Conservation (phyloP, 2,329 filamentous ascomycete species). For the Akanthomyces muscarius region DNA sequence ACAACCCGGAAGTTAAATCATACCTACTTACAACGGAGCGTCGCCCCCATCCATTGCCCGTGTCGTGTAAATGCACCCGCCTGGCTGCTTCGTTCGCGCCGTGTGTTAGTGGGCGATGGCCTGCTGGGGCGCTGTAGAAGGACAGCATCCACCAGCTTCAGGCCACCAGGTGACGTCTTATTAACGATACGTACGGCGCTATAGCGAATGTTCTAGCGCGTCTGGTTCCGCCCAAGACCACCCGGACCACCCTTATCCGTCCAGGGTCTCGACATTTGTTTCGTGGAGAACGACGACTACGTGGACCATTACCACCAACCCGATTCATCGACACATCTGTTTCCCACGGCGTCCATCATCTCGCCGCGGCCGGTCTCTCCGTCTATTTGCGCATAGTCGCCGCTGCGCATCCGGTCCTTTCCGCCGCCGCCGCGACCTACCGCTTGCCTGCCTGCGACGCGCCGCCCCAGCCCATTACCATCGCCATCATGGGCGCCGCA, state of each 20-base stretch:
- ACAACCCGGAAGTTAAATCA: no score
- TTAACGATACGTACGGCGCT: background rate
- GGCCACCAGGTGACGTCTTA: background rate
- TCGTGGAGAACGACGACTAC: background rate
- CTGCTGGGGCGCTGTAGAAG: background rate
- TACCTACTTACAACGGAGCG: no score
- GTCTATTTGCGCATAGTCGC: background rate
- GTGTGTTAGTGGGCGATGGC: background rate
- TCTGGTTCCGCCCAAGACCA: background rate
- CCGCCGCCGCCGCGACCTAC: background rate
- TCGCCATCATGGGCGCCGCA: constrained; percentile 30
- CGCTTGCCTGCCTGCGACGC: background rate
- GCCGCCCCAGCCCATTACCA: no score
- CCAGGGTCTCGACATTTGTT: background rate
- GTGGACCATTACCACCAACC: background rate
- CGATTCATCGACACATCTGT: background rate
- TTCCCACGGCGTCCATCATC: background rate
- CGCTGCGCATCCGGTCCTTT: no score
- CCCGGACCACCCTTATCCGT: background rate
- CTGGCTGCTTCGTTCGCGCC: no score
- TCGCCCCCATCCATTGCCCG: no score
- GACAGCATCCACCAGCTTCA: background rate
- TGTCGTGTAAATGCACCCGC: no score
- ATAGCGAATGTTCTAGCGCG: background rate
- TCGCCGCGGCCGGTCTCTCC: background rate